These are phyloP conservation scores for Barbatosphaeria neglecta DNA, from an alignment of 495 filamentous ascomycete genomes.

Conservation along the genomic window DNA sequence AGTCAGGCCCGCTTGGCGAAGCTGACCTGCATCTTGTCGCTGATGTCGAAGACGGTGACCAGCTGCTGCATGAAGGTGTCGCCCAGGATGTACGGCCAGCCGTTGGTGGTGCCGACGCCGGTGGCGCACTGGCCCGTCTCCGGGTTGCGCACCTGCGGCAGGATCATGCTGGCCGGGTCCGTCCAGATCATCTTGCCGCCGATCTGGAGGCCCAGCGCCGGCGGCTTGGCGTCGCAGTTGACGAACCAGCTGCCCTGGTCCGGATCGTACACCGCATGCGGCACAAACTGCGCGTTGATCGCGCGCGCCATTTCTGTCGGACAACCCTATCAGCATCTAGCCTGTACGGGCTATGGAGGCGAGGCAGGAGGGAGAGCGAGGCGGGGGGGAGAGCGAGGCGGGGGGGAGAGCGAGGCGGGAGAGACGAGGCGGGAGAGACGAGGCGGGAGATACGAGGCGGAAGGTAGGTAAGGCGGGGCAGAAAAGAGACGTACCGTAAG, in stretches of 20 bases:
- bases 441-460: not conserved
- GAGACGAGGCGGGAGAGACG: not conserved
- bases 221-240: conserved; percentile 36
- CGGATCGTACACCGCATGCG: conserved; percentile 20
- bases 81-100: conserved; percentile 39
- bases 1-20: conserved; percentile 18
- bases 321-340: no score
- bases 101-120: conserved; percentile 21
- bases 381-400: not conserved
- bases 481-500: conserved; percentile 6
- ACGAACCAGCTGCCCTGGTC: conserved; percentile 26
- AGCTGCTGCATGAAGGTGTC: conserved; percentile 51
- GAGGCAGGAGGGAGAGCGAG: not conserved
- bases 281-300: conserved; percentile 32
- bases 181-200: conserved; percentile 34
- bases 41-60: conserved; percentile 43
- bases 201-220: conserved; percentile 39
- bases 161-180: conserved; percentile 41
- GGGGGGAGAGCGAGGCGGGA: not conserved
- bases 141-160: conserved; percentile 16
- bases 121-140: conserved; percentile 29
- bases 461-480: no score
- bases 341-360: no score
- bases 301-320: conserved; percentile 20
- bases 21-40: conserved; percentile 37